These are phyloP conservation scores for Vigna hirtella DNA, from an alignment of 306 rosid genomes.

Conservation along the genomic window DNA sequence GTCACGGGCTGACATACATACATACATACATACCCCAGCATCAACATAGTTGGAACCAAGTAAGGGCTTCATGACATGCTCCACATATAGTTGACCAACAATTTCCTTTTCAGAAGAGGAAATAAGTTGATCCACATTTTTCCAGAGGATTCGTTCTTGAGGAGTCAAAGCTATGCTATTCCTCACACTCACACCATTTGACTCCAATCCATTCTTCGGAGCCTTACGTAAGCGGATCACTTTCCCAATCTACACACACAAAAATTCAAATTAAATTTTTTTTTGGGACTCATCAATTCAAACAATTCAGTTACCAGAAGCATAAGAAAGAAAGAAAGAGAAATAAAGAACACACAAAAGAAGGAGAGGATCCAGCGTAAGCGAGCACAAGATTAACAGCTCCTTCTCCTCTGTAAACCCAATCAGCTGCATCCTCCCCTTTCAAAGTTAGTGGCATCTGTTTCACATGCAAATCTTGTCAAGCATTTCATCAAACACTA, in stretches of 20 bases:
- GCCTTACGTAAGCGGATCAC: slow-evolving; percentile 80
- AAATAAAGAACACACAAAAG: slow-evolving; percentile 59
- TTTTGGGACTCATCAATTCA: neutral
- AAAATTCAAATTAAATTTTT: neutral
- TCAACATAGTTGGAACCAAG: slow-evolving; percentile 81
- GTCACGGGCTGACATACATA: neutral
- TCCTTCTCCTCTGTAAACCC: slow-evolving; percentile 98
- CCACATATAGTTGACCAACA: slow-evolving; percentile 63
- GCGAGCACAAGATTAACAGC: slow-evolving; percentile 89
- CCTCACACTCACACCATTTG: slow-evolving; percentile 14
- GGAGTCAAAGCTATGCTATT: slow-evolving; percentile 57
- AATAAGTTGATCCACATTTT: slow-evolving; percentile 57
- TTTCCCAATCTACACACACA: slow-evolving; percentile 72
- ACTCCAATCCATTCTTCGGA: slow-evolving; percentile 53
- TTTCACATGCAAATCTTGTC: neutral
- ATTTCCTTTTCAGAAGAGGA: slow-evolving; percentile 66
- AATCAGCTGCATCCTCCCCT: slow-evolving; percentile 67
- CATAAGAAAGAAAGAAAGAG: neutral
- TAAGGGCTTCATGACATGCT: slow-evolving; percentile 79
- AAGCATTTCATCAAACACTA: slow-evolving; percentile 43
- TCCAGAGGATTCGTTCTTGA: slow-evolving; percentile 74
- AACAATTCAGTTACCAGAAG: slow-evolving; percentile 13
- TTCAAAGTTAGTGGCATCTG: slow-evolving; percentile 63
- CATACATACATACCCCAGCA: slow-evolving; percentile 77
- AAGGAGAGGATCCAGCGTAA: slow-evolving; percentile 71